phyloP scores from a whole-genome alignment of 495 filamentous ascomycete species.

The Hypoxylon trugodes region DNA sequence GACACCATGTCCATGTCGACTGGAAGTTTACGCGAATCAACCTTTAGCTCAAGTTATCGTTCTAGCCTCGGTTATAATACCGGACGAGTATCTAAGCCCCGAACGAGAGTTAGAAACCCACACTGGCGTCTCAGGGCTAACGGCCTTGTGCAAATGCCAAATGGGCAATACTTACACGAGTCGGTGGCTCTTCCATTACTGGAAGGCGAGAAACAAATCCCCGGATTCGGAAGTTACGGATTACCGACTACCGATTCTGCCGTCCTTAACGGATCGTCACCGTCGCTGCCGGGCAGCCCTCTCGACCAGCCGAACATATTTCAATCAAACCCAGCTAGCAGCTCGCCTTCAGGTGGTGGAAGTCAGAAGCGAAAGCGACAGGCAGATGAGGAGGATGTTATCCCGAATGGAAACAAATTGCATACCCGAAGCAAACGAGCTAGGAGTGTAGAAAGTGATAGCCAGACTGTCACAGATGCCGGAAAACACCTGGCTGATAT shows the following conservation, averaged over 20 bases:
- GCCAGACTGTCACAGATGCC: neutral
- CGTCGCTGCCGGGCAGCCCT: constrained; percentile 1
- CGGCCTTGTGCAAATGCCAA: constrained; percentile 54
- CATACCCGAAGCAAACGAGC: constrained; percentile 29
- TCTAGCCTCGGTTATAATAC: constrained; percentile 41
- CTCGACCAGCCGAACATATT: neutral
- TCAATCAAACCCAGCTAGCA: constrained; percentile 1
- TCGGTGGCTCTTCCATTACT: constrained; percentile 47
- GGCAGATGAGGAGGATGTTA: constrained; percentile 25
- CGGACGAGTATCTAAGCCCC: constrained; percentile 37
- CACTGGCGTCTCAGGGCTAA: constrained; percentile 54
- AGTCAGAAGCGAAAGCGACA: constrained; percentile 39
- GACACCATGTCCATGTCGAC: constrained; percentile 41
- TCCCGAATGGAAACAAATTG: constrained; percentile 14
- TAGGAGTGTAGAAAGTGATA: constrained; percentile 22
- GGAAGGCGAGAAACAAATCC: constrained; percentile 39
- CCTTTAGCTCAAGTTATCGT: constrained; percentile 44
- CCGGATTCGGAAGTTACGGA: constrained; percentile 40
- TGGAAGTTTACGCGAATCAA: constrained; percentile 40
- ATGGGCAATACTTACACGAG: constrained; percentile 55
- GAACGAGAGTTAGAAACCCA: constrained; percentile 34
- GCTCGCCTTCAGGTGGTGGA: constrained; percentile 14
- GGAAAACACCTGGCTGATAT: constrained; percentile 38
- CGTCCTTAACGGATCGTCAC: constrained; percentile 30
- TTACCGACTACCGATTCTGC: constrained; percentile 27